These are phyloP conservation scores for Capronia americana DNA, from an alignment of 2,329 filamentous ascomycete genomes.

Conservation along the genomic window DNA sequence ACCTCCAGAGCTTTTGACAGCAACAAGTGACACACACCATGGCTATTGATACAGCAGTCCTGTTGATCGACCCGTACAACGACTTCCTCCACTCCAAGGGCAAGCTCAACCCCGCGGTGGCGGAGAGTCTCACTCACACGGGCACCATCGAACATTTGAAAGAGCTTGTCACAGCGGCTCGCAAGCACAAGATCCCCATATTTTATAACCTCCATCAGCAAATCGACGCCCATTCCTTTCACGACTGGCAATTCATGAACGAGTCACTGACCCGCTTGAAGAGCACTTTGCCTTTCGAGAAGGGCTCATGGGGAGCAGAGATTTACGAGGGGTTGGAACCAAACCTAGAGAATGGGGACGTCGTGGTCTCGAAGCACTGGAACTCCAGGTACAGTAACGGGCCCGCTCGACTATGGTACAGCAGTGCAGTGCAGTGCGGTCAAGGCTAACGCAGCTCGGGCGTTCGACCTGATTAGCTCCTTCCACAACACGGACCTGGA, in stretches of 20 bases:
- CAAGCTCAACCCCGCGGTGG: slow-evolving; percentile 25
- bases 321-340: slow-evolving; percentile 44
- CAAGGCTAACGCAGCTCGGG: no score
- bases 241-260: slow-evolving; percentile 44
- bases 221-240: slow-evolving; percentile 34
- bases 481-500: slow-evolving; percentile 48
- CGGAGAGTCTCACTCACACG: slow-evolving; percentile 14
- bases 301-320: slow-evolving; percentile 41
- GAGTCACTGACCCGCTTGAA: slow-evolving; percentile 33
- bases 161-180: slow-evolving; percentile 39
- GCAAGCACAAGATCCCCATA: slow-evolving; percentile 42
- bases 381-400: slow-evolving; percentile 36
- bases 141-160: slow-evolving; percentile 41
- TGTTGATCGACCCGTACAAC: slow-evolving; percentile 41
- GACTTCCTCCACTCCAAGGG: slow-evolving; percentile 40
- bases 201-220: slow-evolving; percentile 47
- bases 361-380: slow-evolving; percentile 46
- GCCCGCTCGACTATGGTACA: neutral
- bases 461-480: slow-evolving; percentile 33
- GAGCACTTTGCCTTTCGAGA: slow-evolving; percentile 40
- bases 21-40: slow-evolving; percentile 11
- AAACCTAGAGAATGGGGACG: slow-evolving; percentile 41
- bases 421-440: no score
- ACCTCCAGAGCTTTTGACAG: neutral
- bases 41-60: slow-evolving; percentile 24